These are phyloP conservation scores for Entomophthora muscae DNA, from an alignment of 371 early-diverging fungal species.

Conservation along the genomic window DNA sequence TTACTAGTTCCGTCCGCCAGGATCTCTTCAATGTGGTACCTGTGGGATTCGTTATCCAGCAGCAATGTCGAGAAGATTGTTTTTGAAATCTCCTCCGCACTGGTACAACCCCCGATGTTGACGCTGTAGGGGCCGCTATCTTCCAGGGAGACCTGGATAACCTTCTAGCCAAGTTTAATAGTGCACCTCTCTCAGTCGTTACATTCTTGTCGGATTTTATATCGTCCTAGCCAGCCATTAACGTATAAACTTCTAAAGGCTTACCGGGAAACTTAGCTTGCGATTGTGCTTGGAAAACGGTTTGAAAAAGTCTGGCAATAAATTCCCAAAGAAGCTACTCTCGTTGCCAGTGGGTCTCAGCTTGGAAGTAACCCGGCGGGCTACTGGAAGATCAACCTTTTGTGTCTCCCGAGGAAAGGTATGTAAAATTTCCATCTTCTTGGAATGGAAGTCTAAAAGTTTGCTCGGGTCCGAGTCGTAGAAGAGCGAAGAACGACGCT, in stretches of 20 bases:
- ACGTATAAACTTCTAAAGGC: not conserved
- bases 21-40: slow-evolving; percentile 5
- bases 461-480: not conserved
- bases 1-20: slow-evolving; percentile 1
- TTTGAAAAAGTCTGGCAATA: slow-evolving; percentile 5
- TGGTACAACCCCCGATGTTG: slow-evolving; percentile 5
- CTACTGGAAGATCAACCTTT: not conserved
- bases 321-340: not conserved
- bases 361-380: not conserved
- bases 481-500: slow-evolving; percentile 4
- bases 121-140: not conserved
- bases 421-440: not conserved
- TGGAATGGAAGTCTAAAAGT: not conserved
- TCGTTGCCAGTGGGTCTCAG: not conserved
- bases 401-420: not conserved
- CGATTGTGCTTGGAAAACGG: not conserved
- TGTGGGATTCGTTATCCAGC: not conserved
- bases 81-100: not conserved
- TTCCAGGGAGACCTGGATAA: not conserved
- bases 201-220: slow-evolving; percentile 6
- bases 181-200: not conserved
- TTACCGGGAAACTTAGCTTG: not conserved
- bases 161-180: not conserved
- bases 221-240: not conserved
- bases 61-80: not conserved